phyloP scores from a whole-genome alignment of 306 rosid genomes.

The Morella rubra region DNA sequence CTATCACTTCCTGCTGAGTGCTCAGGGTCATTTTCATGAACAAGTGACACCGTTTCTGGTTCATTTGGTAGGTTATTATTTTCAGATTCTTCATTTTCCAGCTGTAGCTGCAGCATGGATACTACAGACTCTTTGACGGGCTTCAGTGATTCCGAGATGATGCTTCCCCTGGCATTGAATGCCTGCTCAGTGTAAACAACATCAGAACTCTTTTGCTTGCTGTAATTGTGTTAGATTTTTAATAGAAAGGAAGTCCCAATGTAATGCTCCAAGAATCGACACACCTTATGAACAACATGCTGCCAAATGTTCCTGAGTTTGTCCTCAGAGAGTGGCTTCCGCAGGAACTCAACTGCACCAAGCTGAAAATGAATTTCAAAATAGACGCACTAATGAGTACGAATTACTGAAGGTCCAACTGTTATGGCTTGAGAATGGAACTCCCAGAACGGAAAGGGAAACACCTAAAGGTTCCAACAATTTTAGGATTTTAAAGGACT shows the following conservation, averaged over 20 bases:
- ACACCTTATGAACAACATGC: conserved; percentile 98
- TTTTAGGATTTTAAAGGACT: conserved; percentile 15
- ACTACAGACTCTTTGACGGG: conserved; percentile 65
- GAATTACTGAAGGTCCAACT: not conserved
- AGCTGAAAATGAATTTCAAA: conserved; percentile 54
- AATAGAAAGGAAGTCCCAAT: conserved; percentile 6
- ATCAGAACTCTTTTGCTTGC: conserved; percentile 32
- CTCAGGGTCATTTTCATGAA: conserved; percentile 48
- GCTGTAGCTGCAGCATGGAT: conserved; percentile 52
- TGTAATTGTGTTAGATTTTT: conserved; percentile 4
- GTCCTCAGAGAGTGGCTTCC: conserved; percentile 86
- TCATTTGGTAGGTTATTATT: conserved; percentile 36
- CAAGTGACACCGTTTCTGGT: conserved; percentile 33
- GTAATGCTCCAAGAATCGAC: conserved; percentile 28
- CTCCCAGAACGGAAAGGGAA: conserved; percentile 4
- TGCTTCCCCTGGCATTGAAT: conserved; percentile 63
- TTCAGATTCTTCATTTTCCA: conserved; percentile 34
- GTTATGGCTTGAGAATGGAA: conserved; percentile 1
- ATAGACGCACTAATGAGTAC: conserved; percentile 16
- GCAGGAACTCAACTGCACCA: conserved; percentile 91
- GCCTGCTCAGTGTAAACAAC: conserved; percentile 62
- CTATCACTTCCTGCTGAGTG: conserved; percentile 64
- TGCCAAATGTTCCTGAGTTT: conserved; percentile 96
- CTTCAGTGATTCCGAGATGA: conserved; percentile 49
- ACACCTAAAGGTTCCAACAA: not conserved